Evolutionary conservation across 106 monocot genomes (phyloP).

Genomic region (Narthecium ossifragum): DNA sequence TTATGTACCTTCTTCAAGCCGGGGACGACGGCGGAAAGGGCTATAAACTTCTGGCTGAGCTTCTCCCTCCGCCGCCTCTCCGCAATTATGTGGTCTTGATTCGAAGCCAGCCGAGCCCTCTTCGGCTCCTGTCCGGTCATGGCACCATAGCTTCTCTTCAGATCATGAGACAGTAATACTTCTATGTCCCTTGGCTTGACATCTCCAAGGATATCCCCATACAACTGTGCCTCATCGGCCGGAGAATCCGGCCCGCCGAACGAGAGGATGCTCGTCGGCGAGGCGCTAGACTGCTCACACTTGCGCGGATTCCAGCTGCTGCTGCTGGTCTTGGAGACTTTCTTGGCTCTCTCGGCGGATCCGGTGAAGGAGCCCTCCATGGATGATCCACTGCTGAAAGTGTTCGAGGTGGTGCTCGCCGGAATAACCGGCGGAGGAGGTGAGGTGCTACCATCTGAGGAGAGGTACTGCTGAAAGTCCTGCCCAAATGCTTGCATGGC

Average conservation of each 20-base stretch:
- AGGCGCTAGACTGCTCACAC: neutral
- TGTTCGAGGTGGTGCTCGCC: neutral
- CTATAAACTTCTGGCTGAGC: slow-evolving; percentile 45
- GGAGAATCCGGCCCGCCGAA: neutral
- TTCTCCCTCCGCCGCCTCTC: slow-evolving; percentile 54
- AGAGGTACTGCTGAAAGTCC: neutral
- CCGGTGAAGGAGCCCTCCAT: neutral
- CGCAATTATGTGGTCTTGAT: slow-evolving; percentile 43
- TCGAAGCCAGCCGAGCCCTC: neutral
- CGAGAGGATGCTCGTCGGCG: slow-evolving; percentile 3
- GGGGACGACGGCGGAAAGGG: slow-evolving; percentile 41
- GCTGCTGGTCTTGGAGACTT: neutral
- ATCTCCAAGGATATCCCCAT: neutral
- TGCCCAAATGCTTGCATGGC: neutral
- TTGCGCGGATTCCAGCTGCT: neutral
- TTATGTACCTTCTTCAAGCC: slow-evolving; percentile 41
- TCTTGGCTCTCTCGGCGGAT: neutral
- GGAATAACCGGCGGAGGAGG: neutral
- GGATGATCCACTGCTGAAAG: neutral
- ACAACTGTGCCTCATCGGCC: neutral
- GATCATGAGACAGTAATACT: neutral
- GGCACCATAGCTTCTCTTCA: neutral
- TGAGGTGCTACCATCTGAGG: neutral
- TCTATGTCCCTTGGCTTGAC: slow-evolving; percentile 8
- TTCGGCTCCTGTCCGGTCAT: neutral